phyloP scores from a whole-genome alignment of 306 rosid species.

The Quercus cerris region DNA sequence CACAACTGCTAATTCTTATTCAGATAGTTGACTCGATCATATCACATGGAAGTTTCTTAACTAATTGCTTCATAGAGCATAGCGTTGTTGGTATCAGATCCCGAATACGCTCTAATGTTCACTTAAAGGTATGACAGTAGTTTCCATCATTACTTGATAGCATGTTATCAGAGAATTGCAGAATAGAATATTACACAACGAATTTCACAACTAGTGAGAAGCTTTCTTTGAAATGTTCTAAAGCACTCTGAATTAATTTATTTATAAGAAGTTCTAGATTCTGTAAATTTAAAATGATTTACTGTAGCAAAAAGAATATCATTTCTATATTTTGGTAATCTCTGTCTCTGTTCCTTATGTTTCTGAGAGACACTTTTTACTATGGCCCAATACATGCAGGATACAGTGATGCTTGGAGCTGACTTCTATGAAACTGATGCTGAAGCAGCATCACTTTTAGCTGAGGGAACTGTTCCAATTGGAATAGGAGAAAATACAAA shows the following conservation, averaged over 20 bases:
- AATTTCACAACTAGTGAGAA: background rate
- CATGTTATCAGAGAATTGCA: background rate
- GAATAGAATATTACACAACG: background rate
- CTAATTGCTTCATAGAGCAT: conserved; percentile 70
- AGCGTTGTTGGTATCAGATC: conserved; percentile 91
- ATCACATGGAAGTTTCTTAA: conserved; percentile 93
- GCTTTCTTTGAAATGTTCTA: background rate
- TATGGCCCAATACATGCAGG: conserved; percentile 43
- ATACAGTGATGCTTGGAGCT: conserved; percentile 95
- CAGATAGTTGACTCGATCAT: conserved; percentile 90
- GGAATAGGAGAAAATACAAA: conserved; percentile 91
- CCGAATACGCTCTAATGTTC: conserved; percentile 70
- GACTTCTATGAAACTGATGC: conserved; percentile 79
- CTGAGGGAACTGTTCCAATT: conserved; percentile 84
- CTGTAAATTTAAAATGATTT: background rate
- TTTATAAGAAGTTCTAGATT: background rate
- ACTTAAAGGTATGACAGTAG: conserved; percentile 66
- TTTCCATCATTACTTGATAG: background rate
- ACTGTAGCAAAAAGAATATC: background rate
- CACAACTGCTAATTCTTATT: conserved; percentile 19
- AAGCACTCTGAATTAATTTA: background rate
- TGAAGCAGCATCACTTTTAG: conserved; percentile 57
- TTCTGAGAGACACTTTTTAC: background rate
- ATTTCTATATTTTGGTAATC: background rate
- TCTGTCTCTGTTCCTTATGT: background rate